Evolutionary conservation across 2,329 filamentous ascomycete species (phyloP).

Genomic region (Trichoderma sp.): DNA sequence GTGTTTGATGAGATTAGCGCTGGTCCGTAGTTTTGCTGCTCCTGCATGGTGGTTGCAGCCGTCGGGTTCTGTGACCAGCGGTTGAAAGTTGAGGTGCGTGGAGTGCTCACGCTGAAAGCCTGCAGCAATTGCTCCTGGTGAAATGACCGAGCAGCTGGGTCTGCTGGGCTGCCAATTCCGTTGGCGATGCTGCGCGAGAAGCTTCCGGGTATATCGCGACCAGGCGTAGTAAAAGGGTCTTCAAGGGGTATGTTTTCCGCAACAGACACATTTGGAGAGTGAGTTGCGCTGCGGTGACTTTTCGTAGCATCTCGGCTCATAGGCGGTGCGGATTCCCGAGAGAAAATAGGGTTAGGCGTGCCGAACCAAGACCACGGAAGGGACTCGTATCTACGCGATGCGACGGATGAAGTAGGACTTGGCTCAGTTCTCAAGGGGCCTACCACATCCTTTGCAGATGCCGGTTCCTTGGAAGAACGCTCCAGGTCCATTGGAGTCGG

Average conservation of each 20-base stretch:
- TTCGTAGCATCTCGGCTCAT: constrained; percentile 30
- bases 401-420: constrained; percentile 30
- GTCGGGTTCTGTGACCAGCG: constrained; percentile 30
- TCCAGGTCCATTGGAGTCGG: constrained; percentile 44
- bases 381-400: constrained; percentile 34
- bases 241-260: constrained; percentile 24
- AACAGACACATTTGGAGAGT: constrained; percentile 8
- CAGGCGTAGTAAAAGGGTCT: constrained; percentile 34
- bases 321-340: constrained; percentile 22
- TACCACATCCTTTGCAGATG: constrained; percentile 52
- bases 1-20: constrained; percentile 30
- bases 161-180: constrained; percentile 7
- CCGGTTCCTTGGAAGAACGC: constrained; percentile 41
- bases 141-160: constrained; percentile 27
- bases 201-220: constrained; percentile 19
- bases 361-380: constrained; percentile 54
- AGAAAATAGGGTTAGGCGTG: constrained; percentile 33
- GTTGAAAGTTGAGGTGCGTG: constrained; percentile 33
- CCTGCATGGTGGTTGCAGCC: constrained; percentile 24
- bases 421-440: constrained; percentile 37
- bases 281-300: neutral
- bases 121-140: constrained; percentile 38
- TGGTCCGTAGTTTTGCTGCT: constrained; percentile 19
- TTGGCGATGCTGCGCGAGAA: constrained; percentile 14
- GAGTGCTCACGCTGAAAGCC: constrained; percentile 30